A percentile compares a stretch with the other conserved stretches of the same genome.
These are phyloP conservation scores for Botrytis elliptica DNA, from an alignment of 2,329 filamentous ascomycete species.

Conservation along the genomic window DNA sequence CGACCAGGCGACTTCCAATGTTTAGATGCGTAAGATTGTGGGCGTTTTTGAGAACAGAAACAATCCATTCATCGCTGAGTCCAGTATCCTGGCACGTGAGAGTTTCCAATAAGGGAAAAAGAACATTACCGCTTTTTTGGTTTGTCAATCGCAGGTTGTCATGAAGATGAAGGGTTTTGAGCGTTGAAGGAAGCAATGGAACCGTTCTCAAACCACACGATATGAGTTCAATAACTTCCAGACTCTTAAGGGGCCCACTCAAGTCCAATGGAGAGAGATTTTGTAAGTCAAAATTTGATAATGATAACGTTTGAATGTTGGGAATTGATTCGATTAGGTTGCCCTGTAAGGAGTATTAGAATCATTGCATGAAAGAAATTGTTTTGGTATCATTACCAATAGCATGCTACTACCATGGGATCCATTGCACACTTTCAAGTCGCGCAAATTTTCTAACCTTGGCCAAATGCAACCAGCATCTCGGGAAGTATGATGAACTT, in stretches of 20 bases:
- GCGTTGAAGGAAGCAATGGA: slow-evolving; percentile 32
- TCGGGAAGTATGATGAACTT: slow-evolving; percentile 16
- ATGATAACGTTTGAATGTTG: slow-evolving; percentile 2
- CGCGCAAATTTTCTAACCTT: slow-evolving; percentile 27
- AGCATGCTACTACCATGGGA: not conserved
- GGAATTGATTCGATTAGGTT: slow-evolving; percentile 10
- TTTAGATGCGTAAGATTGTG: slow-evolving; percentile 31
- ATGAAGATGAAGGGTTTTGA: slow-evolving; percentile 33
- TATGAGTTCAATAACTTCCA: slow-evolving; percentile 30
- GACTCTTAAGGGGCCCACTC: not conserved
- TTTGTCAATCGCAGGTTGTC: slow-evolving; percentile 19
- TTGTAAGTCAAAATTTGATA: not conserved
- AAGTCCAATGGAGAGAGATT: not conserved
- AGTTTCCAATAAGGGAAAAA: slow-evolving; percentile 34
- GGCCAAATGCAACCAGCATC: slow-evolving; percentile 4
- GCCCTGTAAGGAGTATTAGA: not conserved
- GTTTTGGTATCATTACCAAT: not conserved
- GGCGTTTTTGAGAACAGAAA: slow-evolving; percentile 23
- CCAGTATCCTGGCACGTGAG: slow-evolving; percentile 31
- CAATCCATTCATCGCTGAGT: slow-evolving; percentile 28
- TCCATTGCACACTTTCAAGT: slow-evolving; percentile 20
- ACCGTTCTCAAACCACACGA: slow-evolving; percentile 24
- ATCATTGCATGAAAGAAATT: not conserved
- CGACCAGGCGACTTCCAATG: slow-evolving; percentile 29
- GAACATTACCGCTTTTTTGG: not conserved